A percentile compares a stretch with the other conserved stretches of the same genome.
These are phyloP conservation scores for Calycina marina DNA, from an alignment of 2,329 filamentous ascomycete species.

Conservation along the genomic window DNA sequence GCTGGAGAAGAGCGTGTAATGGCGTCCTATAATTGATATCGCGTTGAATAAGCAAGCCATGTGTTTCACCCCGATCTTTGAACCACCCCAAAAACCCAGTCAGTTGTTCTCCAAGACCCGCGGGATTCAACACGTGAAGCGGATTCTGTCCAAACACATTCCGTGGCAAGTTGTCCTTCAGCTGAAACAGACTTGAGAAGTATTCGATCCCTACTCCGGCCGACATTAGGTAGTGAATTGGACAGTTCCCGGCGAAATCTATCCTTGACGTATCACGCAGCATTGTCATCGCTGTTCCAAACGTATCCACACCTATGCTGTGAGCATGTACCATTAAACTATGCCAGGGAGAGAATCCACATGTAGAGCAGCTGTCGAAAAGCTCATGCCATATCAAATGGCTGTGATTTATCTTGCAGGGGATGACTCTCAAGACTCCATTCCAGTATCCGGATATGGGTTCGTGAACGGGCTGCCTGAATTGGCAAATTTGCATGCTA, in stretches of 20 bases:
- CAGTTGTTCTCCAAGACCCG: conserved; percentile 6
- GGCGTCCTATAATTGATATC: conserved; percentile 14
- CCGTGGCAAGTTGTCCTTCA: conserved; percentile 5
- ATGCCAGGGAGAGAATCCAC: conserved; percentile 10
- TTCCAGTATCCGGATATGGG: conserved; percentile 6
- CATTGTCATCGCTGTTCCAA: conserved; percentile 4
- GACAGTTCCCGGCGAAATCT: conserved; percentile 9
- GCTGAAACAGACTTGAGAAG: conserved; percentile 4
- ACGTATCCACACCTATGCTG: conserved; percentile 4
- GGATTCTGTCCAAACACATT: conserved; percentile 11
- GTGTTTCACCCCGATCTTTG: conserved; percentile 8
- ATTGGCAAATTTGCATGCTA: not conserved
- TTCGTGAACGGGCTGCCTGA: conserved; percentile 7
- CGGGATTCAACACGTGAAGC: conserved; percentile 6
- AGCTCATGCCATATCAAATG: conserved; percentile 5
- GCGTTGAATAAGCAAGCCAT: conserved; percentile 12
- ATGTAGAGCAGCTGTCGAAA: conserved; percentile 6
- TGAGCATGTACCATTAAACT: conserved; percentile 8
- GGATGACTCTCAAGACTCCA: conserved; percentile 6
- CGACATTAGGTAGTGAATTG: conserved; percentile 8
- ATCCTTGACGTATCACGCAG: conserved; percentile 3
- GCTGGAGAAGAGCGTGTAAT: conserved; percentile 13
- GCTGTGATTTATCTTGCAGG: conserved; percentile 9
- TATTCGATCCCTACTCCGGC: conserved; percentile 9
- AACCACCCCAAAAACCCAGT: conserved; percentile 10